Percentiles rank a stretch among this genome's conserved stretches.
These are phyloP conservation scores for Pyricularia grisea DNA, from an alignment of 2,329 filamentous ascomycete species.

Conservation along the genomic window DNA sequence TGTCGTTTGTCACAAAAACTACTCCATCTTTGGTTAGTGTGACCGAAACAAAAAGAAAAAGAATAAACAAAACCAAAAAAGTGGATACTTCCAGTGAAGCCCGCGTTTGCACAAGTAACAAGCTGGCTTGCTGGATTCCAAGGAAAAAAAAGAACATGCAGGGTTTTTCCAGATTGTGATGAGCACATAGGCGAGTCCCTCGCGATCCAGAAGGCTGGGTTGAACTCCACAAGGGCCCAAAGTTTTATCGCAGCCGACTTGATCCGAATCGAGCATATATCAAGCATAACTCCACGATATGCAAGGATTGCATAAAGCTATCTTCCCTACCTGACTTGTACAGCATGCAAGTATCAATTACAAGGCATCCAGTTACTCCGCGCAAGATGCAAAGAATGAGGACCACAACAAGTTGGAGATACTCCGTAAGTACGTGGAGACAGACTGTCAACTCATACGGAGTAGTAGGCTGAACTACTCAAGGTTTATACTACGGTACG, in stretches of 20 bases:
- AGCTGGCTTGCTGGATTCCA: background rate
- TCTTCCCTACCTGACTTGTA: too few relatives aligned
- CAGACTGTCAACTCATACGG: too few relatives aligned
- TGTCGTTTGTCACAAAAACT: background rate
- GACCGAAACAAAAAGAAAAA: background rate
- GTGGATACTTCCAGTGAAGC: background rate
- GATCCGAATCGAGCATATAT: background rate
- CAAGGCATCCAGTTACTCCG: too few relatives aligned
- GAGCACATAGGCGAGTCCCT: background rate
- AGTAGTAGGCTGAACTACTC: too few relatives aligned
- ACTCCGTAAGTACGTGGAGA: too few relatives aligned
- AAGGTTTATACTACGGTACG: too few relatives aligned
- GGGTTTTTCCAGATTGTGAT: background rate
- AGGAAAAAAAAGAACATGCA: background rate
- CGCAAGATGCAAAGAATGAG: too few relatives aligned
- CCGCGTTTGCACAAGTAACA: background rate
- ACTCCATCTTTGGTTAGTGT: background rate
- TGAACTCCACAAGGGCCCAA: background rate
- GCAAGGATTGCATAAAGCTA: background rate
- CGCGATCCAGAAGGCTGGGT: background rate
- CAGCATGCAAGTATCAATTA: too few relatives aligned
- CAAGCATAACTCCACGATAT: background rate
- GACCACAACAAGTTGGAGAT: too few relatives aligned
- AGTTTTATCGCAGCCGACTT: background rate
- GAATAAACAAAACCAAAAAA: background rate